Evolutionary conservation across 2,329 filamentous ascomycete species (phyloP), one percentile per base, ranked within the genome.

Genomic region (Stemphylium vesicarium): DNA sequence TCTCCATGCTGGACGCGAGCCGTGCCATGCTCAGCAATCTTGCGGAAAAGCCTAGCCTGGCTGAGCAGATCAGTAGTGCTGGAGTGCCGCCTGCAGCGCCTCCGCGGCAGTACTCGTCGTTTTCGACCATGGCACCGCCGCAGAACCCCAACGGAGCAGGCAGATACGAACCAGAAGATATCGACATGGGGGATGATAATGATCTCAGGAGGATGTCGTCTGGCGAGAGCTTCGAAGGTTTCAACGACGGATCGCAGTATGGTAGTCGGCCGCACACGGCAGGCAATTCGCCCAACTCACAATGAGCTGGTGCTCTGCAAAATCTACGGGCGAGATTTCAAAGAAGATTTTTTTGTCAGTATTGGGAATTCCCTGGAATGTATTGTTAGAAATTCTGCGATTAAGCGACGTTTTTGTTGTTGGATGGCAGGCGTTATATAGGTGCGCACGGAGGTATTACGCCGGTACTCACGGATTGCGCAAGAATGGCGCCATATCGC

Each of bases 1-100:
- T 81, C 8, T 74, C 75, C 48, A 77, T 78, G 70, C 66, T 82
- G 31, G 78, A 79, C 43, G 78, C 78, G 4, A 77, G 71, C 38
- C 71, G 74, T 33, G 72, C 73, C 7, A 77, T 81, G 77, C 64
- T 82, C 53, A 75, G 73, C 41, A 75, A 76, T 32, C 65, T 81
- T 22, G 76, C 74, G 16, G 77, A 79, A 62, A 81, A 81, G 65
- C 77, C 79, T 4, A 70, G 65, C 40, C 56, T 77, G 10, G 70
- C 69, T 37, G 66, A 75, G 50, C 70, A 75, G 50, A 70, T 77
- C 43, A 77, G 73, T 55, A 74, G 44, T 36, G 69, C 66, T 37
- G 75, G 75, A 20, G 75, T 77, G 15, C 74, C 74, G 12, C 72
- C 72, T 18, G 62, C 68, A 13, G 65, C 65, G 10, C 64, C 68